Conservation (phyloP, 2,329 filamentous ascomycete species). For the Aspergillus costaricaensis region DNA sequence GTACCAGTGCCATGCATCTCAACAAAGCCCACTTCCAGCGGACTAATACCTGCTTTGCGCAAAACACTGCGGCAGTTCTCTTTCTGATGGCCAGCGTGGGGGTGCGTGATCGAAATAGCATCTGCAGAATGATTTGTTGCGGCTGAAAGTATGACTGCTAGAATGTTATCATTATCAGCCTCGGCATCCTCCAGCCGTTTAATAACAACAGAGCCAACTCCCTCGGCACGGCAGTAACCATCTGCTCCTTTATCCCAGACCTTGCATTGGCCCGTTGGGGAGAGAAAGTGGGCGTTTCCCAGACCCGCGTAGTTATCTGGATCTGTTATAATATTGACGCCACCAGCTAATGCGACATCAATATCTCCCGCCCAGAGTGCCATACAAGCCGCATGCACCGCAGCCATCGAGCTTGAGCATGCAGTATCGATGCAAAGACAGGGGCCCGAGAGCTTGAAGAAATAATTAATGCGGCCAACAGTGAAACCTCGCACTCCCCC, state of each 20-base stretch:
- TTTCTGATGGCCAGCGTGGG: constrained; percentile 42
- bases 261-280: constrained; percentile 47
- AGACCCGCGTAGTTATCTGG: constrained; percentile 75
- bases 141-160: constrained; percentile 47
- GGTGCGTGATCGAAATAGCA: constrained; percentile 50
- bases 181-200: constrained; percentile 55
- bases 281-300: constrained; percentile 52
- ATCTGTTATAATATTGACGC: constrained; percentile 72
- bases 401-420: constrained; percentile 53
- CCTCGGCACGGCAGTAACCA: constrained; percentile 59
- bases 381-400: constrained; percentile 56
- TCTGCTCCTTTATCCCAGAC: constrained; percentile 53
- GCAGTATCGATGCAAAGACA: constrained; percentile 73
- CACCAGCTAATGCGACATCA: constrained; percentile 77
- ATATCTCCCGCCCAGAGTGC: constrained; percentile 72
- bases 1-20: constrained; percentile 46
- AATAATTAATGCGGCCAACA: constrained; percentile 69
- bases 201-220: constrained; percentile 51
- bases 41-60: constrained; percentile 38
- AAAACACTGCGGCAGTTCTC: constrained; percentile 42
- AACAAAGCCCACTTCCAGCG: constrained; percentile 41
- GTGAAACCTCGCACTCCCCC: constrained; percentile 63
- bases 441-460: constrained; percentile 73
- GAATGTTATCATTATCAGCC: constrained; percentile 50
- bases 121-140: constrained; percentile 49